Evolutionary conservation across 306 rosid species (phyloP), one percentile per base, ranked within the genome.

Genomic region (Begonia masoniana): DNA sequence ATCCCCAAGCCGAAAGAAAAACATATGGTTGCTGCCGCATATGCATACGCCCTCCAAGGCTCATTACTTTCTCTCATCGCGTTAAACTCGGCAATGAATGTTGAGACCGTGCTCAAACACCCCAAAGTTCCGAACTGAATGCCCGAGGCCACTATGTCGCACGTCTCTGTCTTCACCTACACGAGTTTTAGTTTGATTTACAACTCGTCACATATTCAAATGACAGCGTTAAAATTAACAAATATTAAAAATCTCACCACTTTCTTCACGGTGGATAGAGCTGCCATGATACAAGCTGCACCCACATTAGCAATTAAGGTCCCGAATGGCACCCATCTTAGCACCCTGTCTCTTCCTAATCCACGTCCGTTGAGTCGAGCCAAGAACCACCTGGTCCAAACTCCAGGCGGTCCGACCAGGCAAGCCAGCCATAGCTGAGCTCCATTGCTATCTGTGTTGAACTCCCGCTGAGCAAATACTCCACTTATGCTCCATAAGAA

Each of bases 71-170:
- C 78, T 62, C 91, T 74, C 91, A 85, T 85, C 35, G 84, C 83
- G 56, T 89, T 71, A 57, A 85, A 85, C 82, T 89, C 95, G 0
- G 88, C 86, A 47, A 76, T 71, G 51, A 89, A 82, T n/a, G 97
- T 76, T 12, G 95, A 83, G 7, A 89, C 91, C 10, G 95, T 85
- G 67, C 97, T 89, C 64, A 85, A 65, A 71, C 95, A 85, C 12
- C 97, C 88, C 75, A 81, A 35, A 13, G 85, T 49, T 58, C 95
- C 95, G 46, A 89, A 60, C 53, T 89, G 88, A 48, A 76, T 48
- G 59, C 94, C 94, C 10, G 66, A 35, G 43, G 68, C 72, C 21
- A 76, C 65, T 8, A 75, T 89, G 35, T 85, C 79, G 50, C 83
- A 75, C 21, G 59, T 58, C 71, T 50, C 66, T 19, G 67, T 69